Evolutionary conservation across 352 stramenopile genomes (phyloP), one percentile per base, ranked within the genome.

Genomic region (Pythium chondricola): DNA sequence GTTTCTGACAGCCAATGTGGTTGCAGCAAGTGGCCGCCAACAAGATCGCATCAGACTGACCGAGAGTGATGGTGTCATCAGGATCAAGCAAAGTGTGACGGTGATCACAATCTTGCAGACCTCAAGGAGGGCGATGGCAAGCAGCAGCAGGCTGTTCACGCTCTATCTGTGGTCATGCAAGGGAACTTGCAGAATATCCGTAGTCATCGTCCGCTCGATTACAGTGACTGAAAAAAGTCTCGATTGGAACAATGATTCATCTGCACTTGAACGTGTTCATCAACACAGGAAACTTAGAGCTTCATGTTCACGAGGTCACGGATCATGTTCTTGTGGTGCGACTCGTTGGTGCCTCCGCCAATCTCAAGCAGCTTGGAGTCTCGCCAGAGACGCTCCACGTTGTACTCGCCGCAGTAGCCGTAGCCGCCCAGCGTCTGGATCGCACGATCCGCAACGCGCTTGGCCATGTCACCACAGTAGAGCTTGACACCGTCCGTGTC

Each of bases 331-430:
- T 99, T 99, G 69, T 99, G 93, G 63, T 99, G 96, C 39, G 91
- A 97, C 71, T 99, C 96, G 58, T 98, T 98, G 20, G 97, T 99
- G 44, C 97, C 97, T 44, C 96, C 97, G 39, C 97, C 97, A 65
- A 99, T 99, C 76, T 99, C 97, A n/a, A 99, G 70, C 43, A 99
- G 67, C 71, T 99, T 99, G 11, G 96, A 90, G 86, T 99, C 97
- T 49, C 96, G 83, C 96, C 95, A 99, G 2, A 99, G 74, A 41
- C 96, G 76, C 77, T 99, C 97, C 10, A 99, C 96, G 51, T 90
- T 93, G 69, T 99, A 99, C 66, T 99, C 97, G 43, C 95, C 96
- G n/a, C 98, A 88, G 74, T 99, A 99, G 20, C 97, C 97, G 65
- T 99, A 97, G 44, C 96, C 97, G 45, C 97, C 97, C 33, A 99